Conservation (phyloP, 2,329 filamentous ascomycete species). For the Phialocephala sp. region DNA sequence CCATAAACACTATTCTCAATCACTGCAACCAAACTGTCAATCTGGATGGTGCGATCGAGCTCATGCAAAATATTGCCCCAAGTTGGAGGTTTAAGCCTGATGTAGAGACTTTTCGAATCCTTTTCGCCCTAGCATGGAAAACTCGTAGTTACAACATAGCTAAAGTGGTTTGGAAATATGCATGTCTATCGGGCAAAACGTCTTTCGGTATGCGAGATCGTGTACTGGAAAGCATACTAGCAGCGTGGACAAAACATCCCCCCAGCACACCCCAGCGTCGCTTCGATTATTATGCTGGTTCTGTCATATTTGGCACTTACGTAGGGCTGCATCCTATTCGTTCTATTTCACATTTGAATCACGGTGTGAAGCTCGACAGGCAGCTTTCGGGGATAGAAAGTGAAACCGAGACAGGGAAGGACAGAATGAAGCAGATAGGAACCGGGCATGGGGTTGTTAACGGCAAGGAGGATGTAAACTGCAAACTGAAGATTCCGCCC, state of each 20-base stretch:
- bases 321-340: conserved; percentile 3
- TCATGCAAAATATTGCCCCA: conserved; percentile 26
- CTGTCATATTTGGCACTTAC: conserved; percentile 15
- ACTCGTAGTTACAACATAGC: conserved; percentile 48
- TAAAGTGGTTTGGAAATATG: conserved; percentile 54
- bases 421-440: neutral
- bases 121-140: conserved; percentile 50
- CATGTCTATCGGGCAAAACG: conserved; percentile 47
- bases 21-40: conserved; percentile 32
- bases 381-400: too few species aligned
- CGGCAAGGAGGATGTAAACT: neutral
- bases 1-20: conserved; percentile 34
- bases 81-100: conserved; percentile 16
- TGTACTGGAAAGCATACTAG: conserved; percentile 26
- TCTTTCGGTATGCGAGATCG: conserved; percentile 32
- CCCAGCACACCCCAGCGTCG: neutral
- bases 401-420: too few species aligned
- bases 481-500: neutral
- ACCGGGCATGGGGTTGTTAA: neutral
- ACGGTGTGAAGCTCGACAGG: too few species aligned
- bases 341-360: neutral
- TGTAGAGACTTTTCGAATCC: conserved; percentile 42
- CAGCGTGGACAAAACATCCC: neutral
- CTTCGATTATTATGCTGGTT: conserved; percentile 20
- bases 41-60: conserved; percentile 28